Evolutionary conservation across 352 stramenopile species (phyloP).

Genomic region (Phytophthora pseudosyringae): DNA sequence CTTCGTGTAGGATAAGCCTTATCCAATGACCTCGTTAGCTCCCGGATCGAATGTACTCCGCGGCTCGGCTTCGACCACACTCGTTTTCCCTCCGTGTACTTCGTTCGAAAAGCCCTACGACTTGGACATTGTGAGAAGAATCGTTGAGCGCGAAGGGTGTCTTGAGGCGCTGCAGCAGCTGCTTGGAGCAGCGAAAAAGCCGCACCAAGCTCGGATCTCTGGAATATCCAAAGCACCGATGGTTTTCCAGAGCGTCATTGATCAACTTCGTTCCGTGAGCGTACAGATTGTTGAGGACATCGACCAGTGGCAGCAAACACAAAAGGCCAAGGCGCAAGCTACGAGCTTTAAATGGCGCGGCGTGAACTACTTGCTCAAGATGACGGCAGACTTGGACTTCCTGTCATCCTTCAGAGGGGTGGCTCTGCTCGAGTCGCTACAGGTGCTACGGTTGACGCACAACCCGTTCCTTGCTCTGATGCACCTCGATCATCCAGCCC

Average conservation of each 20-base stretch:
- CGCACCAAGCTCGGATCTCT: slow-evolving; percentile 27
- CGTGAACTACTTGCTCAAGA: slow-evolving; percentile 85
- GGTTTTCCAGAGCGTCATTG: slow-evolving; percentile 68
- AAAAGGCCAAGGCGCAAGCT: slow-evolving; percentile 28
- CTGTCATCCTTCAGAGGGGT: slow-evolving; percentile 39
- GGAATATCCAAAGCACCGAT: slow-evolving; percentile 48
- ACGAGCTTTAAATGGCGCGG: slow-evolving; percentile 74
- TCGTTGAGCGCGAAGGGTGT: slow-evolving; percentile 84
- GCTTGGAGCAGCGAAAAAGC: slow-evolving; percentile 29
- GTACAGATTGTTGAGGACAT: slow-evolving; percentile 79
- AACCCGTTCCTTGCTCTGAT: slow-evolving; percentile 73
- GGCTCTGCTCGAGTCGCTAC: slow-evolving; percentile 46
- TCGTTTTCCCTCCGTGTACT: slow-evolving; percentile 40
- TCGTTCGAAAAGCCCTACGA: slow-evolving; percentile 54
- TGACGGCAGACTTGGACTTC: slow-evolving; percentile 71
- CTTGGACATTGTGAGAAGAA: slow-evolving; percentile 73
- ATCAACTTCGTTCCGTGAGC: slow-evolving; percentile 66
- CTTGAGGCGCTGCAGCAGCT: slow-evolving; percentile 76
- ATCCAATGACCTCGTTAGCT: slow-evolving; percentile 16
- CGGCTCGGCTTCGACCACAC: slow-evolving; percentile 4
- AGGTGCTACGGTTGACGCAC: slow-evolving; percentile 52
- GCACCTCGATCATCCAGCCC: slow-evolving; percentile 60
- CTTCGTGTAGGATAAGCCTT: not conserved
- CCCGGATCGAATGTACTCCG: not conserved
- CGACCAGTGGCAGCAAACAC: slow-evolving; percentile 53